Evolutionary conservation across 768 basidiomycete species (phyloP).

Genomic region (Cantharellus anzutake): DNA sequence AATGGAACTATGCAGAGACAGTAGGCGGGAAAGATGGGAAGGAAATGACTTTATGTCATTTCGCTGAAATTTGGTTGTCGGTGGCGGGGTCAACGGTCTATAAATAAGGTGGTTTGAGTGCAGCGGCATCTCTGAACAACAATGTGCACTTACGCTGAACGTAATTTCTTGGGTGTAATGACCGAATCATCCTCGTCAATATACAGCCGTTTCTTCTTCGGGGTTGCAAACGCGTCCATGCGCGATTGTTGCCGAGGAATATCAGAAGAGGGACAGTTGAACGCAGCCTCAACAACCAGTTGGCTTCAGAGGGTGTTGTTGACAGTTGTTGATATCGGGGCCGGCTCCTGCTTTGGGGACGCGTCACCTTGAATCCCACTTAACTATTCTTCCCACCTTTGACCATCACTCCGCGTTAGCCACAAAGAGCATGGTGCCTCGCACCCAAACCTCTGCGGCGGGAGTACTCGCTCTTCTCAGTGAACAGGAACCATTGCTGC

Average conservation of each 20-base stretch:
- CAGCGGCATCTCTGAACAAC: not conserved
- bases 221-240: not conserved
- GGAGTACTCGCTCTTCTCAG: slow-evolving; percentile 83
- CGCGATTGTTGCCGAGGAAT: not conserved
- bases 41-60: not conserved
- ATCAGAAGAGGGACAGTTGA: not conserved
- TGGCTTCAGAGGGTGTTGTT: not conserved
- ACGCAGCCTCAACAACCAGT: not conserved
- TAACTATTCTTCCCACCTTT: not conserved
- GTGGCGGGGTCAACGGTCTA: not conserved
- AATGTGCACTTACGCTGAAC: slow-evolving; percentile 1
- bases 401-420: not conserved
- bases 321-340: no score
- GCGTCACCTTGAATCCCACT: no score
- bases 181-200: slow-evolving; percentile 8
- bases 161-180: slow-evolving; percentile 11
- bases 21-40: slow-evolving; percentile 35
- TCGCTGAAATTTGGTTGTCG: not conserved
- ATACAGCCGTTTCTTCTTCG: slow-evolving; percentile 5
- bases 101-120: not conserved
- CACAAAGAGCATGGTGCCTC: slow-evolving; percentile 34
- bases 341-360: no score
- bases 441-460: slow-evolving; percentile 62
- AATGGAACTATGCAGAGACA: slow-evolving; percentile 43
- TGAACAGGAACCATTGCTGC: slow-evolving; percentile 70